These are phyloP conservation scores for Galerina marginata DNA, from an alignment of 768 basidiomycete genomes.

Conservation along the genomic window DNA sequence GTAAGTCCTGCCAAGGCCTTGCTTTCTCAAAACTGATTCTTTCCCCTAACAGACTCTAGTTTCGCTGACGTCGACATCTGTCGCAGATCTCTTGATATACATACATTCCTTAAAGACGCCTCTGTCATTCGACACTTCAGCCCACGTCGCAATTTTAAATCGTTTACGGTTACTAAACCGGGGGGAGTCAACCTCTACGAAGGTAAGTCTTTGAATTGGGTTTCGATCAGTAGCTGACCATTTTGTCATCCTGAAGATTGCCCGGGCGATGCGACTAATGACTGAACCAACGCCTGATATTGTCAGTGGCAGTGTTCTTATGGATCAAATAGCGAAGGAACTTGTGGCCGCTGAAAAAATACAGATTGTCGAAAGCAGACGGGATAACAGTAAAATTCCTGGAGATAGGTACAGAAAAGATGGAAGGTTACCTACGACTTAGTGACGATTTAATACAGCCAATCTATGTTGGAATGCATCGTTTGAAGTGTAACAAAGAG, in stretches of 20 bases:
- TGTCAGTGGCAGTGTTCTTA: constrained; percentile 44
- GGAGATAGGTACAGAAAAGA: constrained; percentile 24
- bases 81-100: constrained; percentile 70
- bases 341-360: constrained; percentile 74
- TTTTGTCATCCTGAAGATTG: constrained; percentile 42
- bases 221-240: too few relatives aligned
- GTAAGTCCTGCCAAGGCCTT: constrained; percentile 32
- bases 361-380: constrained; percentile 50
- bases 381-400: constrained; percentile 33
- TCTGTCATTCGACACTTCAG: constrained; percentile 57
- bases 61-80: constrained; percentile 60
- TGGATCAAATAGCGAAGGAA: constrained; percentile 67
- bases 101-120: constrained; percentile 58
- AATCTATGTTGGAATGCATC: too few relatives aligned
- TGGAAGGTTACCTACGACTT: constrained; percentile 13
- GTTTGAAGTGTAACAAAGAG: not conserved
- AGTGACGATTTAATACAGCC: not conserved
- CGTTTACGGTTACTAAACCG: constrained; percentile 51
- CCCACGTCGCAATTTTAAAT: constrained; percentile 54
- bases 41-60: constrained; percentile 50
- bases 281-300: constrained; percentile 56
- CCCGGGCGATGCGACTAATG: constrained; percentile 56
- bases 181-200: constrained; percentile 54
- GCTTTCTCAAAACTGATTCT: not conserved
- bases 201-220: constrained; percentile 41